Conservation (phyloP, 2,329 filamentous ascomycete genomes). For the Botryotinia narcissicola region DNA sequence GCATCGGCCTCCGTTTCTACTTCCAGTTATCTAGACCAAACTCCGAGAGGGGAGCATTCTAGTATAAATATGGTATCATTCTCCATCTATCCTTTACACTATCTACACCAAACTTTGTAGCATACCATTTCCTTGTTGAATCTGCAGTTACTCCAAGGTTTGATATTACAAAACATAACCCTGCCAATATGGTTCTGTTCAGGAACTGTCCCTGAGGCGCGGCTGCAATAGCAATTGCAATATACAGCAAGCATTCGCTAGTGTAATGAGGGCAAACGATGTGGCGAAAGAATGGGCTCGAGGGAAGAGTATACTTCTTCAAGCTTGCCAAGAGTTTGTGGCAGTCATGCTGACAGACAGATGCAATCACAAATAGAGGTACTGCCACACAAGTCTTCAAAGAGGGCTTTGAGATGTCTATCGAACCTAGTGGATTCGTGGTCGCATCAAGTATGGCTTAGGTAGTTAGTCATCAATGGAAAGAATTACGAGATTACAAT, state of each 20-base stretch:
- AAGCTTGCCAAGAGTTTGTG: conserved; percentile 68
- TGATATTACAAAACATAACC: conserved; percentile 67
- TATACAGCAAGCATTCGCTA: conserved; percentile 81
- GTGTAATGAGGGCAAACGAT: conserved; percentile 89
- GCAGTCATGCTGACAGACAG: conserved; percentile 70
- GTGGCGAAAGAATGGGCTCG: conserved; percentile 66
- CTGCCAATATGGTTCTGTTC: conserved; percentile 72
- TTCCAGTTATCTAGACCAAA: neutral
- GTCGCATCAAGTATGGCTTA: conserved; percentile 29
- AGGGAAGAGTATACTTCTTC: conserved; percentile 80
- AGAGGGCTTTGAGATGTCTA: conserved; percentile 35
- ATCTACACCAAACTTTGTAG: conserved; percentile 66
- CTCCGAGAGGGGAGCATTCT: conserved; percentile 6
- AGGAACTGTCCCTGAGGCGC: conserved; percentile 64
- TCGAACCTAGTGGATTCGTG: conserved; percentile 6
- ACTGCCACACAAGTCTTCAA: conserved; percentile 55
- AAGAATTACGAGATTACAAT: neutral
- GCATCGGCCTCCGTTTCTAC: neutral
- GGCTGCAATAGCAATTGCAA: conserved; percentile 70
- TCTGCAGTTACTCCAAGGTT: conserved; percentile 82
- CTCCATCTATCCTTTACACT: conserved; percentile 63
- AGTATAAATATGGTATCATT: conserved; percentile 73
- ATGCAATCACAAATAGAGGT: conserved; percentile 66
- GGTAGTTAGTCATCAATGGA: conserved; percentile 25
- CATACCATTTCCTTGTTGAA: conserved; percentile 78